Conservation (phyloP, 345 rosid genomes). For the Ricinus communis region DNA sequence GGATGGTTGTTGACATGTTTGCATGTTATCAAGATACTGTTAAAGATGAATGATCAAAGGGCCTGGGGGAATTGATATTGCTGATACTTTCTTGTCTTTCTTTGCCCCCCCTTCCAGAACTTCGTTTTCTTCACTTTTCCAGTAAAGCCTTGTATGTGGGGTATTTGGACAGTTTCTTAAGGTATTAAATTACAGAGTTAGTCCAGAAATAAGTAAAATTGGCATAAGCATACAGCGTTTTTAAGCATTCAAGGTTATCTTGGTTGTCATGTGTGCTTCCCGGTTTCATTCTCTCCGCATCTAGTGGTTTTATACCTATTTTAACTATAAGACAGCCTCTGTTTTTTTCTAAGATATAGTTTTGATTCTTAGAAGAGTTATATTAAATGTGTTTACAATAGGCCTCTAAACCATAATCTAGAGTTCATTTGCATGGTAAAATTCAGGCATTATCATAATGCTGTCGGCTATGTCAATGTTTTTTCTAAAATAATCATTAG, state of each 20-base stretch:
- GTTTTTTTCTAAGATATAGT: neutral
- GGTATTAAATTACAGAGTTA: neutral
- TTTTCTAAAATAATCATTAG: neutral
- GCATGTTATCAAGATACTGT: neutral
- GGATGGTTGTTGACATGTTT: neutral
- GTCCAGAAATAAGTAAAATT: neutral
- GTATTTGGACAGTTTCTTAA: neutral
- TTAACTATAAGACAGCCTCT: neutral
- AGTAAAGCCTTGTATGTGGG: neutral
- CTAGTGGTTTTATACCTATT: neutral
- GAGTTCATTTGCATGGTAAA: neutral
- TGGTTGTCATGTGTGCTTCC: neutral
- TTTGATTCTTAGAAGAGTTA: neutral
- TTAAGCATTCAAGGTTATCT: neutral
- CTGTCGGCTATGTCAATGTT: neutral
- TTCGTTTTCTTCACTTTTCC: slow-evolving; percentile 1
- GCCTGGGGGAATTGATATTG: neutral
- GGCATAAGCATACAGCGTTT: neutral
- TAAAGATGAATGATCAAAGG: neutral
- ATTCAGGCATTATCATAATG: neutral
- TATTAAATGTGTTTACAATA: neutral
- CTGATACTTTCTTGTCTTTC: neutral
- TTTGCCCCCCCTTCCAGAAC: neutral
- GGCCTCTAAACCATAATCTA: too few relatives aligned
- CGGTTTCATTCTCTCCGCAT: neutral